Percentiles rank a stretch among this genome's conserved stretches.
Conservation (phyloP, 2,329 filamentous ascomycete genomes). For the Clonostachys solani region DNA sequence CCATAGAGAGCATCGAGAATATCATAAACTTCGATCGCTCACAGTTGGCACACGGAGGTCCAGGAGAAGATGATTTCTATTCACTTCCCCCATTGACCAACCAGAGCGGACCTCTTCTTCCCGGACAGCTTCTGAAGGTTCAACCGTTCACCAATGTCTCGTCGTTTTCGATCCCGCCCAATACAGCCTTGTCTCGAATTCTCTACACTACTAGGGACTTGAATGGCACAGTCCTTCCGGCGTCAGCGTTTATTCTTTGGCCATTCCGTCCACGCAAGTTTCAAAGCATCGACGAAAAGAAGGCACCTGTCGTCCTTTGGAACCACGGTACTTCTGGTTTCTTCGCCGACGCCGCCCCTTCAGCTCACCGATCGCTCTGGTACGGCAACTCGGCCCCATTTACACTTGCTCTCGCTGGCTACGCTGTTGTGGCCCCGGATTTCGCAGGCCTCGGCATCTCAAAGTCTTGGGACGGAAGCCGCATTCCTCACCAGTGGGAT, state of each 20-base stretch:
- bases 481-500: slow-evolving; percentile 34
- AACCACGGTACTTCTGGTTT: slow-evolving; percentile 38
- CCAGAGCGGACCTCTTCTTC: neutral
- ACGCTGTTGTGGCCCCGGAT: slow-evolving; percentile 37
- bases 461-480: slow-evolving; percentile 20
- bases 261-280: slow-evolving; percentile 19
- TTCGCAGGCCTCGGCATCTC: slow-evolving; percentile 36
- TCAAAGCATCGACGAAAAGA: neutral
- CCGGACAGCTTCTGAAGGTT: slow-evolving; percentile 7
- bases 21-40: slow-evolving; percentile 7
- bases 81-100: slow-evolving; percentile 1
- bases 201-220: slow-evolving; percentile 35
- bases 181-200: slow-evolving; percentile 33
- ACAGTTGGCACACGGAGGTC: slow-evolving; percentile 8
- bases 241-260: slow-evolving; percentile 42
- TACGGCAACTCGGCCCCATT: slow-evolving; percentile 31
- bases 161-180: slow-evolving; percentile 3
- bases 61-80: slow-evolving; percentile 10
- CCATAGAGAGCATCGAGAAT: neutral
- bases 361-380: slow-evolving; percentile 28
- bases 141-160: slow-evolving; percentile 7
- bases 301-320: slow-evolving; percentile 27
- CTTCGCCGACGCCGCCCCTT: slow-evolving; percentile 28
- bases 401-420: slow-evolving; percentile 30
- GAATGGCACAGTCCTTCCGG: slow-evolving; percentile 35